phyloP scores from a whole-genome alignment of 495 filamentous ascomycete genomes.

The Trichocladium antarcticum region DNA sequence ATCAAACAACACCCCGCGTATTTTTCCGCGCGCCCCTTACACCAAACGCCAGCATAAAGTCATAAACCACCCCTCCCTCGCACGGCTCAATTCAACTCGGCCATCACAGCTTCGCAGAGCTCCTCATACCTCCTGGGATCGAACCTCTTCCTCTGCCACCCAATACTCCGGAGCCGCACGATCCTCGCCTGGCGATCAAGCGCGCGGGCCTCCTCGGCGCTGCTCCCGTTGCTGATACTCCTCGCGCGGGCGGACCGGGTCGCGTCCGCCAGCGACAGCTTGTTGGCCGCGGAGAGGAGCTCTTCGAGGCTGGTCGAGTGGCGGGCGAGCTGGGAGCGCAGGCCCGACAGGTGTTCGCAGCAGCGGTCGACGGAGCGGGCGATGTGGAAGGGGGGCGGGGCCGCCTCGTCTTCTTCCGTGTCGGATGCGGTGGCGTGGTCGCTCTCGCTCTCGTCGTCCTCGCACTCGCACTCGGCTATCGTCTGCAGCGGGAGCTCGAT shows the following conservation, averaged over 20 bases:
- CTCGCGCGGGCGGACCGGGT: background rate
- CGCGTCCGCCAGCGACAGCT: background rate
- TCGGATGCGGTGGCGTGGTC: too few relatives aligned
- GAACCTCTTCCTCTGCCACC: conserved; percentile 43
- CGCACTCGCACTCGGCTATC: conserved; percentile 11
- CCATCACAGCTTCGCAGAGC: conserved; percentile 37
- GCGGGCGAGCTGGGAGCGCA: conserved; percentile 31
- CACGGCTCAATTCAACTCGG: conserved; percentile 26
- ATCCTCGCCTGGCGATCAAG: conserved; percentile 33
- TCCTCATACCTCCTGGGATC: conserved; percentile 37
- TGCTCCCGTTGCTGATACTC: background rate
- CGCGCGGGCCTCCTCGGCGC: conserved; percentile 19
- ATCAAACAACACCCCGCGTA: too few relatives aligned
- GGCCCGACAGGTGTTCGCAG: conserved; percentile 30
- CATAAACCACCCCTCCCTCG: background rate
- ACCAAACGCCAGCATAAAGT: background rate
- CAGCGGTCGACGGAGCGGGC: conserved; percentile 34
- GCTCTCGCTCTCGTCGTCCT: too few relatives aligned
- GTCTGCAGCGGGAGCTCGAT: conserved; percentile 19
- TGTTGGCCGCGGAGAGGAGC: conserved; percentile 15
- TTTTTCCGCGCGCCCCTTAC: too few relatives aligned
- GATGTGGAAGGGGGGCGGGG: conserved; percentile 27
- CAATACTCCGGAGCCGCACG: conserved; percentile 34
- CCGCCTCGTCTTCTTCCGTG: conserved; percentile 9
- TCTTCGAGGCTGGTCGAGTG: conserved; percentile 31